phyloP scores from a whole-genome alignment of 2,329 filamentous ascomycete genomes.

The Microascus cirrosus region DNA sequence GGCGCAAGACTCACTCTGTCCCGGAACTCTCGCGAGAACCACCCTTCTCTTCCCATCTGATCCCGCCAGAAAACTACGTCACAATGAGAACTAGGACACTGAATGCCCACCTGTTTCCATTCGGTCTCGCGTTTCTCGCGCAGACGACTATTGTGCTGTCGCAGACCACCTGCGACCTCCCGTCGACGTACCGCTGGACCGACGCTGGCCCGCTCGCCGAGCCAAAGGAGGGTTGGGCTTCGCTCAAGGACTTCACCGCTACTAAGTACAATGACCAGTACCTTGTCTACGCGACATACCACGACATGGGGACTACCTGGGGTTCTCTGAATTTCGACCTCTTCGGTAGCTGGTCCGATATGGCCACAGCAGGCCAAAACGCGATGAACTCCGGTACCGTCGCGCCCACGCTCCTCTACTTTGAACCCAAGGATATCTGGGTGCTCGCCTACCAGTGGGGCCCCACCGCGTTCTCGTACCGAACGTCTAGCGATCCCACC shows the following conservation, averaged over 20 bases:
- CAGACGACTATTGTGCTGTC: background rate
- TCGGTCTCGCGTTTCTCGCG: too few relatives aligned
- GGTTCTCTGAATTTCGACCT: constrained; percentile 48
- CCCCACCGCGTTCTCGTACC: constrained; percentile 45
- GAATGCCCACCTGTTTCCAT: too few relatives aligned
- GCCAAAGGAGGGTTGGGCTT: constrained; percentile 40
- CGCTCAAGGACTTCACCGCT: constrained; percentile 53
- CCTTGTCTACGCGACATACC: constrained; percentile 46
- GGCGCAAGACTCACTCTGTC: too few relatives aligned
- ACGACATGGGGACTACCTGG: constrained; percentile 29
- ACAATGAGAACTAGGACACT: too few relatives aligned
- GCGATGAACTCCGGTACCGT: constrained; percentile 33
- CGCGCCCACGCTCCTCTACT: constrained; percentile 54
- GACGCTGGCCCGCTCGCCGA: constrained; percentile 36
- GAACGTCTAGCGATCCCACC: constrained; percentile 45
- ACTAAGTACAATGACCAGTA: constrained; percentile 44
- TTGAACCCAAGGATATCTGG: constrained; percentile 49
- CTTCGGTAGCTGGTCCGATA: constrained; percentile 40
- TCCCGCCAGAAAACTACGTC: too few relatives aligned
- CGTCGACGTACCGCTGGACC: constrained; percentile 43
- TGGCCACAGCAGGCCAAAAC: constrained; percentile 41
- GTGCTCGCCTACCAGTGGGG: constrained; percentile 59
- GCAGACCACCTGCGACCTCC: constrained; percentile 30
- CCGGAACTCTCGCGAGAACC: too few relatives aligned
- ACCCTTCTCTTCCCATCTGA: too few relatives aligned